Evolutionary conservation across 129 eudicot genomes (phyloP), one percentile per base, ranked within the genome.

Genomic region (Helianthus tuberosus): DNA sequence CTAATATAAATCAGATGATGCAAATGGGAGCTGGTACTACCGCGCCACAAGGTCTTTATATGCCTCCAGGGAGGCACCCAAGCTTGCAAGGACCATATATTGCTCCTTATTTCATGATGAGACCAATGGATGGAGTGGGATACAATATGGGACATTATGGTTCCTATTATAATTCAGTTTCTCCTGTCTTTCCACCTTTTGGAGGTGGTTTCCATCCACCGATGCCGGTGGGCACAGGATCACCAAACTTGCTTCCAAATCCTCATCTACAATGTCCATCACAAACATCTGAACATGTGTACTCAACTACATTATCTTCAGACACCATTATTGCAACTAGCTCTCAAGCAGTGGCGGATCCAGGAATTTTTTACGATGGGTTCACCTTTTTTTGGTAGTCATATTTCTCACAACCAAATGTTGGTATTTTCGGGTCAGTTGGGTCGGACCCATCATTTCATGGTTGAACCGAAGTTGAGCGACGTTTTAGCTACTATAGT

Each of bases 1-100:
- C 15, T 12, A 27, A 27, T 27, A 27, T 27, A n/a, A 69, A 77
- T 69, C 71, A 77, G 81, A 77, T 68, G 76, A 68, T 69, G 76
- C 69, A 68, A 23, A 66, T 27, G 73, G 54, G 72, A 75, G 52
- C 5, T 2, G 23, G 58, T 15, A 16, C 64, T 14, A 73, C 46
- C 46, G 8, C 32, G 63, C 41, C 64, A 36, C 79, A 75, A 64
- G 54, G 65, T 73, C 8, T 73, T 44, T 59, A 73, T 44, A 73
- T 60, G 77, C 15, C 60, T 15, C 32, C 49, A 25, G 6, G 9
- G 50, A 72, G 49, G 59, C 17, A 43, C 8, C 68, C 11, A 20
- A 43, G 76, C 67, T 11, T 75, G 20, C 64, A 51, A 75, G 73
- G 17, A 65, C 79, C 64, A 65, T 53, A 16, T 75, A 25, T 16